phyloP scores from a whole-genome alignment of 2,329 filamentous ascomycete species.

The Ophiostoma sp. region DNA sequence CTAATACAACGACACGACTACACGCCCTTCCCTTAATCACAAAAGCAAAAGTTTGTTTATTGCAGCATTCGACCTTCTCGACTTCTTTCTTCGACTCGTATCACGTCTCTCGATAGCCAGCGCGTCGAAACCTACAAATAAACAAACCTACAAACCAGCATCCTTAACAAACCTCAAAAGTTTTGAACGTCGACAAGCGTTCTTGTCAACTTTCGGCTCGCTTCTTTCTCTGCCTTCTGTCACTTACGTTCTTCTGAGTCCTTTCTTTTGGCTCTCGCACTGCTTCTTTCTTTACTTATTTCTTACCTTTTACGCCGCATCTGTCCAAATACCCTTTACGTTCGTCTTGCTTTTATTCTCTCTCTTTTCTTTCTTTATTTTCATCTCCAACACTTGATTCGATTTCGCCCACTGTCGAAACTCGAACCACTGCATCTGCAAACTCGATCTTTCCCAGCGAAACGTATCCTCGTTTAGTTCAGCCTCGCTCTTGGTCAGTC shows the following conservation, averaged over 20 bases:
- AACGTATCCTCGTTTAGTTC: neutral
- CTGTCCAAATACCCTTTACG: too few species aligned
- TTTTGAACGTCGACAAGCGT: neutral
- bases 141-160: neutral
- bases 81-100: neutral
- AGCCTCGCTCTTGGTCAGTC: slow-evolving; percentile 15
- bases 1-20: neutral
- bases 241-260: neutral
- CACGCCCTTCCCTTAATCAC: neutral
- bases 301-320: slow-evolving; percentile 5
- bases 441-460: slow-evolving; percentile 6
- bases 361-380: neutral
- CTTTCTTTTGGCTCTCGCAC: neutral
- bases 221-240: neutral
- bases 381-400: neutral
- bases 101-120: neutral
- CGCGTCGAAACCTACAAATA: neutral
- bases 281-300: neutral
- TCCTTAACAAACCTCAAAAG: neutral
- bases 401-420: neutral
- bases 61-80: neutral
- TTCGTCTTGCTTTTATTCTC: neutral
- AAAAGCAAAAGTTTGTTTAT: slow-evolving; percentile 1
- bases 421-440: neutral
- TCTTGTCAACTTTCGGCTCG: neutral